Conservation (phyloP, 208 protist genomes). For the Leishmania amazonensis region DNA sequence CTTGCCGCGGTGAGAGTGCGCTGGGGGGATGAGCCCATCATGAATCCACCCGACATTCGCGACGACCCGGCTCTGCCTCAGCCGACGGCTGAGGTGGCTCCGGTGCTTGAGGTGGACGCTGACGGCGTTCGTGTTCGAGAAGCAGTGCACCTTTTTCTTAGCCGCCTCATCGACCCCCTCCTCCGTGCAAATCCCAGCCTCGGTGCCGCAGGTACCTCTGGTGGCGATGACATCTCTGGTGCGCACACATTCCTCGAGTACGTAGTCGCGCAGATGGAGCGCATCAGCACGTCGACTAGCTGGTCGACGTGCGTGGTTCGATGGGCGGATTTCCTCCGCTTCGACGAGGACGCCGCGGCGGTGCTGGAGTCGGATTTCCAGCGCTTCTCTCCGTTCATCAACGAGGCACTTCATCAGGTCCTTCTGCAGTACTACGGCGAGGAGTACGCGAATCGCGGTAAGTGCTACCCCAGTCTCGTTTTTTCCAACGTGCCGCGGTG, state of each 20-base stretch:
- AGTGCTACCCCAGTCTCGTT: slow-evolving; percentile 70
- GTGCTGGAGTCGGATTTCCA: slow-evolving; percentile 83
- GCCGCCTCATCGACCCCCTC: slow-evolving; percentile 72
- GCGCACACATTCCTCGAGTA: slow-evolving; percentile 42
- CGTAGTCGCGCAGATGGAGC: slow-evolving; percentile 73
- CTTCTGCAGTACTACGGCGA: slow-evolving; percentile 84
- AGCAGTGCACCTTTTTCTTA: slow-evolving; percentile 76
- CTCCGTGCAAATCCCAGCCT: slow-evolving; percentile 29
- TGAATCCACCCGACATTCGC: slow-evolving; percentile 53
- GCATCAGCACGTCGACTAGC: slow-evolving; percentile 73
- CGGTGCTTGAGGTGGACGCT: slow-evolving; percentile 68
- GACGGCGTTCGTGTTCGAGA: slow-evolving; percentile 80
- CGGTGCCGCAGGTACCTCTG: background rate
- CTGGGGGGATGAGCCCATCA: background rate
- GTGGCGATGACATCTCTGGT: background rate
- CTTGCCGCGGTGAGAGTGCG: background rate
- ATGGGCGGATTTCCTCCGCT: slow-evolving; percentile 71
- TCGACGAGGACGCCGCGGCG: slow-evolving; percentile 72
- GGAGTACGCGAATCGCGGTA: slow-evolving; percentile 78
- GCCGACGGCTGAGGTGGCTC: slow-evolving; percentile 44
- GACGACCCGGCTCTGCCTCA: slow-evolving; percentile 60
- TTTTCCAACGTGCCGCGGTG: slow-evolving; percentile 85
- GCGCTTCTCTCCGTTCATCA: slow-evolving; percentile 76
- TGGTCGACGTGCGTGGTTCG: slow-evolving; percentile 88
- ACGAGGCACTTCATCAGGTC: slow-evolving; percentile 75